Percentiles rank a stretch among this genome's conserved stretches.
These are phyloP conservation scores for Aotearoamyces nothofagi DNA, from an alignment of 2,329 filamentous ascomycete species.

Conservation along the genomic window DNA sequence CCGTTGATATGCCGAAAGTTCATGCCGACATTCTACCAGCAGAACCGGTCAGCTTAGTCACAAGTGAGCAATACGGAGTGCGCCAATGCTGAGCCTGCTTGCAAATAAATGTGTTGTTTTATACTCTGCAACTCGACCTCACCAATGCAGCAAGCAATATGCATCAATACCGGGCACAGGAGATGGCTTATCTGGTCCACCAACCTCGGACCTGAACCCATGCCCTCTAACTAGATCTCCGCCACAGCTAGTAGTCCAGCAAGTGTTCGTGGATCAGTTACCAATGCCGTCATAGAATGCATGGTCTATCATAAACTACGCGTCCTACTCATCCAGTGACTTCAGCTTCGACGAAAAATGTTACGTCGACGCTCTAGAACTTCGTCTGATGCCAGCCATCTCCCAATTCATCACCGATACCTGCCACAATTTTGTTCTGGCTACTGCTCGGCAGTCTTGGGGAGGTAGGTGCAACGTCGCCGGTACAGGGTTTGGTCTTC, in stretches of 20 bases:
- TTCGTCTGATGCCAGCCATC: conserved; percentile 31
- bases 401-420: conserved; percentile 41
- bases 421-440: conserved; percentile 45
- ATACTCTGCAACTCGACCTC: conserved; percentile 38
- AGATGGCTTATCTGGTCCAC: conserved; percentile 50
- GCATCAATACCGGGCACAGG: conserved; percentile 47
- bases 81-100: conserved; percentile 34
- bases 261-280: conserved; percentile 34
- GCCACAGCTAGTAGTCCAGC: conserved; percentile 28
- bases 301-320: conserved; percentile 28
- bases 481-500: conserved; percentile 46
- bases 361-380: conserved; percentile 34
- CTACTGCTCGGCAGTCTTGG: conserved; percentile 37
- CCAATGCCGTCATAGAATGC: conserved; percentile 45
- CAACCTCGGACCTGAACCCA: conserved; percentile 35
- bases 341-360: conserved; percentile 35
- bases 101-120: conserved; percentile 39
- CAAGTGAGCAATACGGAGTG: conserved; percentile 39
- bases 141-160: conserved; percentile 48
- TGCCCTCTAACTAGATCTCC: conserved; percentile 30
- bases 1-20: no score
- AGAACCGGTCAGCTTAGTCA: conserved; percentile 47
- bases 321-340: conserved; percentile 25
- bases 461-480: conserved; percentile 56
- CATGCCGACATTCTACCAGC: no score